Base-by-base conservation (phyloP, 2,329 filamentous ascomycete species). In the Thielaviopsis euricoi region DNA sequence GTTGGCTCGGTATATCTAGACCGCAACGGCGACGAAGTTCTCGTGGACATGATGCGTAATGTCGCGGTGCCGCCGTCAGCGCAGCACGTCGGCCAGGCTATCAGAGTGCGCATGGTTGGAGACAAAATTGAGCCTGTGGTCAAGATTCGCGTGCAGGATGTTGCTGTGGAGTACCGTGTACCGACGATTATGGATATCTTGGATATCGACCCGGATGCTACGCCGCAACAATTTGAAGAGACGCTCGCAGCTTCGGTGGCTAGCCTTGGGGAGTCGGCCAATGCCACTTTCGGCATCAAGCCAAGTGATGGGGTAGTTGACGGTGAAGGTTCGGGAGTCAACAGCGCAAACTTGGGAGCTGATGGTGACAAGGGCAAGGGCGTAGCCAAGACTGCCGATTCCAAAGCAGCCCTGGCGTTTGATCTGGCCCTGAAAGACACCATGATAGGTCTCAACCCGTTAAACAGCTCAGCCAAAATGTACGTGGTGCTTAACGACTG, bases 71-170 rank as follows among this genome's bases (percentile, higher is more conserved):
- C 13, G 53, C 63, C 12, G n/a, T 63, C 64, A 6, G 61, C 65
- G n/a, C 53, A 64, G 48, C 67, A 33, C 12, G 29, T 63, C 19
- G 66, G 68, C 4, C 70, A 71, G 1, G 87, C 90, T 62, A 68
- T 97, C 56, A 95, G 95, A 83, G 81, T 87, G 60, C 81, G 93
- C 54, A 86, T 95, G 72, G 87, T 98, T 63, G 89, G 89, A 0
- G 90, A 97, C 67, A 91, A 97, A 67, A 87, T 94, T 71, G 91
- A 97, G 62, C 91, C 94, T 0, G 83, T 88, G 6, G 75, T 96
- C 63, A 95, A 94, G 67, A 69, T 96, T 59, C 94, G 95, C 67
- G 72, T 97, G 49, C 87, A 86, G 69, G 89, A 95, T 61, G 64
- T 95, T 4, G 85, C 82, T 60, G 70, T 89, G n/a, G 94, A 98